phyloP scores from a whole-genome alignment of 345 rosid genomes.

The Populus tremula region DNA sequence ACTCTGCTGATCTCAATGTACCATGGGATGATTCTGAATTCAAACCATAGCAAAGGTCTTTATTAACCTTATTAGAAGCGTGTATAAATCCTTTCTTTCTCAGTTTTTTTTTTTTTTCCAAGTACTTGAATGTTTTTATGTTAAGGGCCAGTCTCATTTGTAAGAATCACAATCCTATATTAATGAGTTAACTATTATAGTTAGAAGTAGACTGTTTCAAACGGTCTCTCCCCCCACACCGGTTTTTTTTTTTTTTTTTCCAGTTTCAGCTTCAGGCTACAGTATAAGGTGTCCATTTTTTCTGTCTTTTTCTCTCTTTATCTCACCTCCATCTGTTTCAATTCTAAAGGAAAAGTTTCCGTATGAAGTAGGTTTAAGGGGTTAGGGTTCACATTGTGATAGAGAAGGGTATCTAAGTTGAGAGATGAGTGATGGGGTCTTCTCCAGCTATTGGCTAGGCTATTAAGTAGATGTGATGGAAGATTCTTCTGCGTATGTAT shows the following conservation, averaged over 20 bases:
- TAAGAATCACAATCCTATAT: neutral
- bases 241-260: neutral
- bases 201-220: neutral
- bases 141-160: conserved; percentile 6
- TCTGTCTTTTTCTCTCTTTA: neutral
- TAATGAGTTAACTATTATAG: neutral
- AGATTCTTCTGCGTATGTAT: conserved; percentile 43
- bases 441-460: conserved; percentile 27
- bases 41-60: conserved; percentile 36
- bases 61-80: conserved; percentile 7
- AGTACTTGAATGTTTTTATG: neutral
- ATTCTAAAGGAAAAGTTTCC: neutral
- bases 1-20: conserved; percentile 42
- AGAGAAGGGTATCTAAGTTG: conserved; percentile 5
- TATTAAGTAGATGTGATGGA: conserved; percentile 28
- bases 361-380: neutral
- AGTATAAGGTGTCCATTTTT: conserved; percentile 3
- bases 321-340: neutral
- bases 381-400: neutral
- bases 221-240: too few species aligned
- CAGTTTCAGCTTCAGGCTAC: conserved; percentile 29
- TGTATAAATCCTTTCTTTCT: conserved; percentile 3
- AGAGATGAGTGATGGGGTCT: conserved; percentile 20
- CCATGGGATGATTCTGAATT: conserved; percentile 53
- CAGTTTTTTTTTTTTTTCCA: neutral